phyloP scores from a whole-genome alignment of 352 stramenopile species.

The Phytophthora litchii region DNA sequence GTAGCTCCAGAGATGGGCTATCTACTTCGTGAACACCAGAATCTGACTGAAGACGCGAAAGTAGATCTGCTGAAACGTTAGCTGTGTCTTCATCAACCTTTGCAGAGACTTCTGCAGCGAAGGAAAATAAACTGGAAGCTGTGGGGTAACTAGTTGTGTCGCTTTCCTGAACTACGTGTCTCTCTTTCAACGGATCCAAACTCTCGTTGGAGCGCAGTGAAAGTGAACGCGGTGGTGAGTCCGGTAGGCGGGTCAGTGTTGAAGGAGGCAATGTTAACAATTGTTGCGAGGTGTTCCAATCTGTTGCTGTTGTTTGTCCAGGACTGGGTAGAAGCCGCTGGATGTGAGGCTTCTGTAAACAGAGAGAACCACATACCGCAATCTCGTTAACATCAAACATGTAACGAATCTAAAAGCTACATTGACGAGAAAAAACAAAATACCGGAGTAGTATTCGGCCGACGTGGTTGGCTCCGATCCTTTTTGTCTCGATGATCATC shows the following conservation, averaged over 20 bases:
- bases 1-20: too few species aligned
- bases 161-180: neutral
- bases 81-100: neutral
- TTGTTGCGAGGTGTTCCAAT: constrained; percentile 8
- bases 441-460: constrained; percentile 51
- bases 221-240: constrained; percentile 51
- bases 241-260: constrained; percentile 59
- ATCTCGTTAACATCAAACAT: constrained; percentile 1
- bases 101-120: neutral
- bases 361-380: neutral
- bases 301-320: constrained; percentile 23
- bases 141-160: neutral
- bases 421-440: neutral
- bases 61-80: neutral
- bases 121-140: neutral
- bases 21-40: neutral
- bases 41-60: neutral
- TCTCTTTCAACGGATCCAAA: neutral
- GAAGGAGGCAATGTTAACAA: constrained; percentile 7
- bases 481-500: constrained; percentile 1
- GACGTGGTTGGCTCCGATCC: constrained; percentile 20
- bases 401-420: neutral
- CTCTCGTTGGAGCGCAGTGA: neutral
- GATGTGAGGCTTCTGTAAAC: constrained; percentile 50
- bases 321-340: constrained; percentile 40